A percentile compares a stretch with the other conserved stretches of the same genome.
These are phyloP conservation scores for Streptanthus diversifolius DNA, from an alignment of 345 rosid genomes.

Conservation along the genomic window DNA sequence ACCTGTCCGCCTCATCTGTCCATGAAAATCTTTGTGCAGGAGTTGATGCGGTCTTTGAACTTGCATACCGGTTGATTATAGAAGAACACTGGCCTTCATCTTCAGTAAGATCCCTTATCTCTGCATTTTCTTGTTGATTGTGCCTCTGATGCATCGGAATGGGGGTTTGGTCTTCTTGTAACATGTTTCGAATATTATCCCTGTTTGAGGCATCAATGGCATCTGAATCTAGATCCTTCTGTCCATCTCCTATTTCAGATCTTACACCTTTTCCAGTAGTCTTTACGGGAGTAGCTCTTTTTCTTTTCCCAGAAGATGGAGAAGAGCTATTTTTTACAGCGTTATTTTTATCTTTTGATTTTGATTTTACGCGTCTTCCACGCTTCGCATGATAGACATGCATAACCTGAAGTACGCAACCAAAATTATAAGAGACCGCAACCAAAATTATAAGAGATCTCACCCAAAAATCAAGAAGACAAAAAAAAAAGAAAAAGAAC, in stretches of 20 bases:
- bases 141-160: slow-evolving; percentile 35
- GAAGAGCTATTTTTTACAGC: slow-evolving; percentile 29
- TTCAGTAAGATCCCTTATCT: slow-evolving; percentile 36
- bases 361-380: slow-evolving; percentile 44
- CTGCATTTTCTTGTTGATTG: slow-evolving; percentile 35
- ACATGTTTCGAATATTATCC: slow-evolving; percentile 24
- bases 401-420: slow-evolving; percentile 60
- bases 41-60: slow-evolving; percentile 44
- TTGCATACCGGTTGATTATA: slow-evolving; percentile 38
- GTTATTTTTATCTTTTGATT: slow-evolving; percentile 31
- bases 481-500: not conserved
- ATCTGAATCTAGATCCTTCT: slow-evolving; percentile 21
- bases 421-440: slow-evolving; percentile 15
- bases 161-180: slow-evolving; percentile 36
- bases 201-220: slow-evolving; percentile 24
- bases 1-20: slow-evolving; percentile 95
- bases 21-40: slow-evolving; percentile 62
- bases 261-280: slow-evolving; percentile 35
- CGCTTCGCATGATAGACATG: slow-evolving; percentile 63
- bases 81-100: slow-evolving; percentile 49
- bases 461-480: not conserved
- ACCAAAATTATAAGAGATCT: slow-evolving; percentile 3
- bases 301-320: slow-evolving; percentile 55
- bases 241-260: slow-evolving; percentile 29
- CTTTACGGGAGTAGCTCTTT: slow-evolving; percentile 42